A percentile compares a stretch with the other conserved stretches of the same genome.
Evolutionary conservation across 768 basidiomycete species (phyloP).

Genomic region (Termitomyces heimii): DNA sequence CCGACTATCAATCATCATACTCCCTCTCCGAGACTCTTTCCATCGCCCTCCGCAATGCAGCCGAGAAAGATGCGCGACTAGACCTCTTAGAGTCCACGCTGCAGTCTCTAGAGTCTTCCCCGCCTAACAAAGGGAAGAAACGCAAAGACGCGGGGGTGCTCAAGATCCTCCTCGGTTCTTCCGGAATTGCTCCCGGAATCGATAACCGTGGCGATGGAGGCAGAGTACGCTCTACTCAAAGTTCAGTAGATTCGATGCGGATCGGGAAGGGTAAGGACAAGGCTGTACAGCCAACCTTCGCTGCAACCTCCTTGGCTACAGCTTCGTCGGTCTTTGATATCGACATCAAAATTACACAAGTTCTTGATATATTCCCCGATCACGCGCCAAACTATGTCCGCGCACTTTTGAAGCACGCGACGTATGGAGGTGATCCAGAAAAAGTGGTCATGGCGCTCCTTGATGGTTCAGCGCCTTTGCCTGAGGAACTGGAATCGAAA

Average conservation of each 20-base stretch:
- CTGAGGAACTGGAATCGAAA: slow-evolving; percentile 21
- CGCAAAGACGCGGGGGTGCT: slow-evolving; percentile 48
- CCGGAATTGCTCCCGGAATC: slow-evolving; percentile 37
- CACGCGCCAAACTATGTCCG: slow-evolving; percentile 50
- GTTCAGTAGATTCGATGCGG: background rate
- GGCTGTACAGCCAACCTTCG: slow-evolving; percentile 1
- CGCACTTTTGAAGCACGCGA: slow-evolving; percentile 43
- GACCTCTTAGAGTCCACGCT: slow-evolving; percentile 52
- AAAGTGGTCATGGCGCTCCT: slow-evolving; percentile 66
- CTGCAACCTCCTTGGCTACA: slow-evolving; percentile 1
- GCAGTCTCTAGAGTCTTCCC: slow-evolving; percentile 28
- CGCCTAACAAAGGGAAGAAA: background rate
- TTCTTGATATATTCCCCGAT: slow-evolving; percentile 74
- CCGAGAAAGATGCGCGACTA: slow-evolving; percentile 52
- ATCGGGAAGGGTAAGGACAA: background rate
- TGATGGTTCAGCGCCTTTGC: slow-evolving; percentile 58
- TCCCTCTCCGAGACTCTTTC: slow-evolving; percentile 47
- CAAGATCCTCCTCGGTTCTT: slow-evolving; percentile 58
- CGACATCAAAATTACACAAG: slow-evolving; percentile 57
- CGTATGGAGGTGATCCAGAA: slow-evolving; percentile 53
- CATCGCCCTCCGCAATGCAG: slow-evolving; percentile 33
- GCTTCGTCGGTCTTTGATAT: slow-evolving; percentile 34
- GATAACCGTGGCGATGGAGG: slow-evolving; percentile 28
- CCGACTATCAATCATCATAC: slow-evolving; percentile 70
- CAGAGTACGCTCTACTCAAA: slow-evolving; percentile 2